Base-by-base conservation (phyloP, 2,329 filamentous ascomycete genomes). In the Penicillium fuscoglaucum region DNA sequence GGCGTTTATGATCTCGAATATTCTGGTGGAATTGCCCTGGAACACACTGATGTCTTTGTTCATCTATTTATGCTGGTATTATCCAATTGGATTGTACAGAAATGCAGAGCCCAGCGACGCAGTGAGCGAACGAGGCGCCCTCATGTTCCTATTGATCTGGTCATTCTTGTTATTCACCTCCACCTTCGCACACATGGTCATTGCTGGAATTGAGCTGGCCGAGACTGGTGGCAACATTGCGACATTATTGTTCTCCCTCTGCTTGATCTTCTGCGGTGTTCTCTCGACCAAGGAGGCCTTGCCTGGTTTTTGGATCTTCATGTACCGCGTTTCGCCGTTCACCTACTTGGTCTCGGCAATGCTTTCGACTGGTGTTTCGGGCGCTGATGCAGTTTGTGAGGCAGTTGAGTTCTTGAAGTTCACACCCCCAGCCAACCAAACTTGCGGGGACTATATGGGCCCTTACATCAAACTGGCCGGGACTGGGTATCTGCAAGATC, bases 21-120 rank as follows among this genome's bases (percentile, higher is more conserved):
- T 55, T 6, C 9, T 48, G 8, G 52, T 55, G 12, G 52, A 55
- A 15, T 6, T 55, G 9, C 44, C 52, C 1, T 55, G 46, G 24
- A 46, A 55, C 71, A 83, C 87, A 0, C 13, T 55, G 1, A 29
- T 55, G 15, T 15, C 43, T 3, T 4, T 87, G n/a, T 77, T 96
- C 63, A 88, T 93, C 79, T 96, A 82, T 80, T 82, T 91, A 69
- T 87, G 82, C 72, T 90, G 87, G 79, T 90, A 90, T 79, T 91
- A 89, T 67, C 83, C 84, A 0, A 81, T 87, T 43, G 78, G 78
- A 7, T 67, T 80, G 37, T 78, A 79, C 63, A 65, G 70, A 28
- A 80, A 79, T 59, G 76, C 78, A 1, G 71, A 74, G 29, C 45
- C 45, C 12, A 17, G 0, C 4, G 66, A 71, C 4, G 75, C 44